Evolutionary conservation across 495 filamentous ascomycete genomes (phyloP).

Genomic region (Tetracladium setigerum): DNA sequence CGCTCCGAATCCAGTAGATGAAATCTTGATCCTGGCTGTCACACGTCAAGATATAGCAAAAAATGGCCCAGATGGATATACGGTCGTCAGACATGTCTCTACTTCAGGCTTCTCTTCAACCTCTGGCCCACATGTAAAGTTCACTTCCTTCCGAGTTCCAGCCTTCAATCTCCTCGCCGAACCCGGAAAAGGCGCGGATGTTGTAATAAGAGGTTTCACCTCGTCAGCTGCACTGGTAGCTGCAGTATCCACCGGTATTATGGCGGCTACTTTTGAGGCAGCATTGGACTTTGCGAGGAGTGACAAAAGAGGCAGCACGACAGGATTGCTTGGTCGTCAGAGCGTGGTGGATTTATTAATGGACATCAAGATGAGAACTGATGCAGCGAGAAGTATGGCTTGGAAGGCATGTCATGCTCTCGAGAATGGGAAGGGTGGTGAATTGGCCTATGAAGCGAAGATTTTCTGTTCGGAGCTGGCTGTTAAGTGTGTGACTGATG

Average conservation of each 20-base stretch:
- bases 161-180: constrained; percentile 34
- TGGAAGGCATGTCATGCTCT: constrained; percentile 43
- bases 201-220: constrained; percentile 34
- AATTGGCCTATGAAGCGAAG: constrained; percentile 43
- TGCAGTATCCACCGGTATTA: constrained; percentile 45
- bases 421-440: constrained; percentile 30
- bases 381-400: constrained; percentile 40
- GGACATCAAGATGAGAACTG: constrained; percentile 44
- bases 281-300: constrained; percentile 39
- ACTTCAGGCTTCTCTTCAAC: constrained; percentile 37
- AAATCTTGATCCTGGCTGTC: constrained; percentile 40
- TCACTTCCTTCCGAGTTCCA: constrained; percentile 40
- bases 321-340: constrained; percentile 38
- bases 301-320: constrained; percentile 33
- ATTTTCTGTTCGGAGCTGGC: constrained; percentile 42
- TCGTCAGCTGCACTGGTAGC: constrained; percentile 39
- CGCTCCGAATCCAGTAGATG: constrained; percentile 25
- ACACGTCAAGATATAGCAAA: constrained; percentile 35
- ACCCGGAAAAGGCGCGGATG: constrained; percentile 32
- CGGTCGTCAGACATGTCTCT: constrained; percentile 33
- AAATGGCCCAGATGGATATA: constrained; percentile 31
- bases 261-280: constrained; percentile 45
- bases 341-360: constrained; percentile 43
- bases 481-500: constrained; percentile 37
- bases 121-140: constrained; percentile 38